Evolutionary conservation across 129 eudicot genomes (phyloP).

Genomic region (Chrysanthemum seticuspe): DNA sequence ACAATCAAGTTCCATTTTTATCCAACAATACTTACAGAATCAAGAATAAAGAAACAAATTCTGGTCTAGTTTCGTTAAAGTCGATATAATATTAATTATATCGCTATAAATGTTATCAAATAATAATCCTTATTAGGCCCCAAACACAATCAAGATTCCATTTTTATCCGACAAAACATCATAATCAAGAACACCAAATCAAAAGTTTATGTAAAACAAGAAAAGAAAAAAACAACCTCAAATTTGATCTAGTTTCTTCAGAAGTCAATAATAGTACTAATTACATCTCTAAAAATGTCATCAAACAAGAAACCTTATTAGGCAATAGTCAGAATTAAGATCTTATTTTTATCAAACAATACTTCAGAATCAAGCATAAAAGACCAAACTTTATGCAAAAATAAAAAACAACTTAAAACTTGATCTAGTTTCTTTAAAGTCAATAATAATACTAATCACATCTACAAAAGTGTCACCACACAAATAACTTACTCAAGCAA

Average conservation of each 20-base stretch:
- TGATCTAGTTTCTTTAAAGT: not conserved
- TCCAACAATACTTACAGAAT: not conserved
- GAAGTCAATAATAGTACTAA: not conserved
- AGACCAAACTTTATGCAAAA: not conserved
- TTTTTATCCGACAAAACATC: conserved; percentile 3
- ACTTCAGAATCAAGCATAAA: no score
- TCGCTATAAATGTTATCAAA: conserved; percentile 2
- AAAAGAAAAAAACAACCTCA: no score
- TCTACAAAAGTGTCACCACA: conserved; percentile 2
- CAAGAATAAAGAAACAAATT: not conserved
- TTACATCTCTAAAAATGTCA: conserved; percentile 13
- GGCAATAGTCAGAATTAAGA: not conserved
- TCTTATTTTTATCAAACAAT: no score
- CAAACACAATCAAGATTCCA: conserved; percentile 1
- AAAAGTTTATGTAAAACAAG: no score
- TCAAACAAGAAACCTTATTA: not conserved
- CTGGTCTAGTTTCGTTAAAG: not conserved
- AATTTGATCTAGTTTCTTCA: no score
- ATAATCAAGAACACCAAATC: not conserved
- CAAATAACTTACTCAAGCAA: not conserved
- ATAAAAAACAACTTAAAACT: not conserved
- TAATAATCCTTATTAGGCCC: not conserved
- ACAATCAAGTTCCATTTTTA: no score
- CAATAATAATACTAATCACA: not conserved
- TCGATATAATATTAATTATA: not conserved